phyloP scores from a whole-genome alignment of 1,139 yeast species.

The Suzukiozyma palmioleophila region DNA sequence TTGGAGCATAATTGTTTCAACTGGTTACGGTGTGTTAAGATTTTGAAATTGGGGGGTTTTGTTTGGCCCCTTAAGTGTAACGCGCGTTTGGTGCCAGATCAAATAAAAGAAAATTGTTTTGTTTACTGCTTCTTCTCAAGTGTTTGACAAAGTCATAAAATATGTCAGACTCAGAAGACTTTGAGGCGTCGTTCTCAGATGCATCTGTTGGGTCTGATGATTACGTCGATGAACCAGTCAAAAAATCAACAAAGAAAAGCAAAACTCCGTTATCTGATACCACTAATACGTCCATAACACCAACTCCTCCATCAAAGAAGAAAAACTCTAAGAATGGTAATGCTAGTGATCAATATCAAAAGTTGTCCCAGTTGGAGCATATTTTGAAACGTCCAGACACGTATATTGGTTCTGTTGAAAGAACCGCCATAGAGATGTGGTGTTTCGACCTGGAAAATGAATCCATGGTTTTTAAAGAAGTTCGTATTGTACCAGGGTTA shows the following conservation, averaged over 20 bases:
- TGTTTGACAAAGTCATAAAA: background rate
- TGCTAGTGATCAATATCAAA: slow-evolving; percentile 83
- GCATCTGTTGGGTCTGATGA: slow-evolving; percentile 11
- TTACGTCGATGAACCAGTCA: slow-evolving; percentile 10
- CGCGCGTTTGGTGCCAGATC: background rate
- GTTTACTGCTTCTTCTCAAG: background rate
- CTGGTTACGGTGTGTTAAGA: too few relatives aligned
- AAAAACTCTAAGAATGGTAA: slow-evolving; percentile 8
- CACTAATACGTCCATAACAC: slow-evolving; percentile 14
- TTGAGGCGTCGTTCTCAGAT: slow-evolving; percentile 13
- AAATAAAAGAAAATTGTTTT: background rate
- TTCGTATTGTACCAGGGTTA: slow-evolving; percentile 88
- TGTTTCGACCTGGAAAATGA: slow-evolving; percentile 66
- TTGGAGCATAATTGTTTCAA: too few relatives aligned
- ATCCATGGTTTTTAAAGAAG: slow-evolving; percentile 67
- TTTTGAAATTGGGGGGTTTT: background rate
- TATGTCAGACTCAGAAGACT: slow-evolving; percentile 17
- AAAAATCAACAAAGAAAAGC: background rate
- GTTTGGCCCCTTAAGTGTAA: background rate
- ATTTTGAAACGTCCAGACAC: slow-evolving; percentile 97
- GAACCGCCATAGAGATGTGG: slow-evolving; percentile 81
- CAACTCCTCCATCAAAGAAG: slow-evolving; percentile 3
- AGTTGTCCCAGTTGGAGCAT: slow-evolving; percentile 92
- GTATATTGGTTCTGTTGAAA: slow-evolving; percentile 92
- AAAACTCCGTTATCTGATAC: slow-evolving; percentile 22